These are phyloP conservation scores for Nakaseomyces bracarensis DNA, from an alignment of 1,139 yeast species.

Conservation along the genomic window DNA sequence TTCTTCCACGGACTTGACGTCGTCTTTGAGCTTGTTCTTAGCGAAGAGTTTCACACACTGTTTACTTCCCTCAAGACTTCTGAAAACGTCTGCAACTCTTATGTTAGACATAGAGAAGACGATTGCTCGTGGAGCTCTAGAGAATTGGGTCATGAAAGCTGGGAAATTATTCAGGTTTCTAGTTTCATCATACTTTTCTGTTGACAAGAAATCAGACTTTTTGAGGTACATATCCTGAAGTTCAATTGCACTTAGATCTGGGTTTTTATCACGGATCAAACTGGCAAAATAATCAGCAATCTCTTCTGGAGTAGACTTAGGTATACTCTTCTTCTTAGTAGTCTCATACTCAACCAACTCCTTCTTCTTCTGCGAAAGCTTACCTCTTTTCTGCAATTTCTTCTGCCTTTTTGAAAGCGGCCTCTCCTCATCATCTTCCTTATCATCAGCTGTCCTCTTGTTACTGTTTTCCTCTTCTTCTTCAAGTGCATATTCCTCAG, in stretches of 20 bases:
- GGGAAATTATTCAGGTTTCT: slow-evolving; percentile 24
- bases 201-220: slow-evolving; percentile 27
- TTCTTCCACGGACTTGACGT: slow-evolving; percentile 36
- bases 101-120: slow-evolving; percentile 29
- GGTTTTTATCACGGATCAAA: slow-evolving; percentile 27
- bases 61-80: slow-evolving; percentile 42
- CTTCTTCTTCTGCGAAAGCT: slow-evolving; percentile 25
- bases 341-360: slow-evolving; percentile 28
- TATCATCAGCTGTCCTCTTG: slow-evolving; percentile 8
- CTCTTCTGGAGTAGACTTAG: slow-evolving; percentile 22
- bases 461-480: slow-evolving; percentile 11
- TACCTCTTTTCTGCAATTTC: slow-evolving; percentile 25
- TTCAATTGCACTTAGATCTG: slow-evolving; percentile 31
- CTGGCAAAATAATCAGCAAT: slow-evolving; percentile 29
- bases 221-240: slow-evolving; percentile 30
- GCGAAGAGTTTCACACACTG: slow-evolving; percentile 49
- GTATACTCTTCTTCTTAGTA: slow-evolving; percentile 24
- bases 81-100: slow-evolving; percentile 32
- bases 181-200: slow-evolving; percentile 20
- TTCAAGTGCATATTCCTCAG: slow-evolving; percentile 5
- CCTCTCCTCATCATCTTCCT: slow-evolving; percentile 7
- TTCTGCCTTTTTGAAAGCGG: slow-evolving; percentile 29
- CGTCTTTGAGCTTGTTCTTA: slow-evolving; percentile 54
- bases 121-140: slow-evolving; percentile 29
- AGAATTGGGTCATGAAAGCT: slow-evolving; percentile 22